Base-by-base conservation (phyloP, 768 basidiomycete species). In the Lactarius sp. region DNA sequence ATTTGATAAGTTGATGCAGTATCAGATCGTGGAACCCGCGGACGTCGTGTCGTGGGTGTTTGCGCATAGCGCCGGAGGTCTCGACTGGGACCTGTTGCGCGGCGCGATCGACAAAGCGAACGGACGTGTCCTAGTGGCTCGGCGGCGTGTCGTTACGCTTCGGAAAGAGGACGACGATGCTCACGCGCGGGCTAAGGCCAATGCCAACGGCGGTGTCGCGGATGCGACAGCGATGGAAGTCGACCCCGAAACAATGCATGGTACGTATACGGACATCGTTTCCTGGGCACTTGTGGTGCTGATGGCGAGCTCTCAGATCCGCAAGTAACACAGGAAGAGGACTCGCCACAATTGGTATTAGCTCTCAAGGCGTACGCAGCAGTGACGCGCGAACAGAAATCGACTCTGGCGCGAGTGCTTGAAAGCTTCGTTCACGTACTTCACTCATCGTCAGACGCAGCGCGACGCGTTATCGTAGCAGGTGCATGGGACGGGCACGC, bases 1-100 rank as follows among this genome's bases (percentile, higher is more conserved):
- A 8, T 88, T 96, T 66, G 97, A 98, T 79, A 99, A 99, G 77
- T 78, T 98, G 59, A 90, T 98, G 85, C 96, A 98, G 72, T 99
- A 99, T 75, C 94, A 97, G 72, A 91, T 98, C 61, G 88, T 98
- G 46, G 94, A 98, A 69, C 93, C 95, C 0, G 85, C 86, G 16
- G 95, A 99, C 68, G 88, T 98, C 9, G 87, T 97, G 59, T 78
- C 77, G 4, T 96, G 91, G 89, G 84, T 88, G 18, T 96, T 98
- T 74, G 72, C 77, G 55, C 81, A 84, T 64, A 81, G 82, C 20
- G 78, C 78, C 9, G 76, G 75, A 31, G 78, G 85, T 50, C 85
- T 87, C 66, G 86, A 93, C 72, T 98, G 94, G 95, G 89, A 93
- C 70, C 70, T 94, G 69, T 74, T 98, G 66, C 85, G 84, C 72